Evolutionary conservation across 2,329 filamentous ascomycete genomes (phyloP).

Genomic region (Colletotrichum sublineola): DNA sequence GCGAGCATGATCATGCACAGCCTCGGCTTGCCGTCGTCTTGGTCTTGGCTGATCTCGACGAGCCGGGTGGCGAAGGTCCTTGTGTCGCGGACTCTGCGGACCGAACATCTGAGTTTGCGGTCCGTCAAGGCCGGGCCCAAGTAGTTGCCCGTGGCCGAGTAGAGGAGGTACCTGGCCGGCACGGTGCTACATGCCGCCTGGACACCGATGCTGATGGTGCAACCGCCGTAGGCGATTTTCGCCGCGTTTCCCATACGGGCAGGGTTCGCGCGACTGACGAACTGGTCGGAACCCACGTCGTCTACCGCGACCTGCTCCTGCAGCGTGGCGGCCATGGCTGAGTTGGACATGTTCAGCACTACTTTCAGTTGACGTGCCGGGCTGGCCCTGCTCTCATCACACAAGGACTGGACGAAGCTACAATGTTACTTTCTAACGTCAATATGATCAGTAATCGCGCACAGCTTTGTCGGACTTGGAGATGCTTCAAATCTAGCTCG

Average conservation of each 20-base stretch:
- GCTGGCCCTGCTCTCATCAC: background rate
- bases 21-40: constrained; percentile 53
- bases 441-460: constrained; percentile 22
- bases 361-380: background rate
- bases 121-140: constrained; percentile 60
- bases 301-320: constrained; percentile 36
- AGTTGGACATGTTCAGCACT: background rate
- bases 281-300: constrained; percentile 41
- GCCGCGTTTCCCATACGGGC: constrained; percentile 50
- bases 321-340: constrained; percentile 29
- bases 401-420: background rate
- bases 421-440: background rate
- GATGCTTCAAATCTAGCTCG: background rate
- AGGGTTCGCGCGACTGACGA: constrained; percentile 47
- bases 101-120: constrained; percentile 53
- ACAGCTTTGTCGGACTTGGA: background rate
- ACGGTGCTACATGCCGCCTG: constrained; percentile 58
- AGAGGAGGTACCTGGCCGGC: constrained; percentile 54
- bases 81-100: constrained; percentile 57
- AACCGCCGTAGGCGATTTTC: constrained; percentile 60
- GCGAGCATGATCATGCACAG: constrained; percentile 58
- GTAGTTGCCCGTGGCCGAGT: constrained; percentile 61
- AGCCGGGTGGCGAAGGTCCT: constrained; percentile 62
- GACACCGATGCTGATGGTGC: constrained; percentile 55
- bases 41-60: constrained; percentile 59